Base-by-base conservation (phyloP, 495 filamentous ascomycete genomes). In the Aspergillus affinis region DNA sequence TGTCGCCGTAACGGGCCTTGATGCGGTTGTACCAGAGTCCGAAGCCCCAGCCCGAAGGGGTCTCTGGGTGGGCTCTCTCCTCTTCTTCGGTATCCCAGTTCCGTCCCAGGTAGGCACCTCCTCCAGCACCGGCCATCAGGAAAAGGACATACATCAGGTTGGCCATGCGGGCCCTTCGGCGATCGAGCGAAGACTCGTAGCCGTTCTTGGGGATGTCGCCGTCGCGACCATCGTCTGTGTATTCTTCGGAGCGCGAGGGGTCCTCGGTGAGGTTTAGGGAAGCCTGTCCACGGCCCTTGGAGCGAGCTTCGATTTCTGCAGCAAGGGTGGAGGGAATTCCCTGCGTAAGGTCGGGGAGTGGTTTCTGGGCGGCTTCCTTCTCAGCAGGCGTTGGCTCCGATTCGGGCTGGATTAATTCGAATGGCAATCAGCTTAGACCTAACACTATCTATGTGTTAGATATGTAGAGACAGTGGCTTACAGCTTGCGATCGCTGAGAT, bases 171-270 rank as follows among this genome's bases (percentile, higher is more conserved):
- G 86, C 85, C 53, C 92, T 84, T 61, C 88, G 84, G 59, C 90
- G 87, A 66, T 98, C 94, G 12, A 88, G 80, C 17, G 94, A 97
- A 18, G 94, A 96, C 63, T 94, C 83, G 76, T 97, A 97, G 53
- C 90, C 89, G 5, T 87, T 88, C 63, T 88, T 92, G 12, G 90
- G 90, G 32, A 91, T 83, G 64, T 89, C 86, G 32, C 75, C 72
- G 53, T 82, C 77, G 27, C 76, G 76, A 27, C 79, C 82, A 58
- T 77, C 74, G 44, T 80, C 75, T 15, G 77, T 74, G 48, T 79
- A 75, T 4, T 81, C 72, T 29, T 81, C 72, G 46, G 76, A 75
- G 51, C 69, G 73, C n/a, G 73, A 69, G 36, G 81, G 80, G 47
- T 86, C 83, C 65, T 87, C 83, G 5, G 85, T 82, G 10, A 88